Evolutionary conservation across 1,284 basidiomycete genomes (phyloP).

Genomic region (Irpex sp.): DNA sequence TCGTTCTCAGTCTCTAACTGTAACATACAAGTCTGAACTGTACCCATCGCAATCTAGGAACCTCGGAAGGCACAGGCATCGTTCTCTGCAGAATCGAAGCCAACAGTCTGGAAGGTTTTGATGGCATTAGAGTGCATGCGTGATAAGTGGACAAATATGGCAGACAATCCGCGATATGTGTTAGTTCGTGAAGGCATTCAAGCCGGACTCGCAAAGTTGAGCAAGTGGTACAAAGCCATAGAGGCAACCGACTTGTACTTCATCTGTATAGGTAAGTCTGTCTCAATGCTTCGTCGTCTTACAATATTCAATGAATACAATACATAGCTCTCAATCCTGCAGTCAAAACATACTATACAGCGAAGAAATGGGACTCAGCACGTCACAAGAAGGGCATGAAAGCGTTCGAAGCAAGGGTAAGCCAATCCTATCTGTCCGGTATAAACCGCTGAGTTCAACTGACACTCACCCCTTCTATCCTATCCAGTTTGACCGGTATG

Average conservation of each 20-base stretch:
- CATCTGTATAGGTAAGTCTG: slow-evolving; percentile 17
- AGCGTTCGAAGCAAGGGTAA: background rate
- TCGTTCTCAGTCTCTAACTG: background rate
- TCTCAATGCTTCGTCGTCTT: background rate
- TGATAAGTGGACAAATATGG: slow-evolving; percentile 21
- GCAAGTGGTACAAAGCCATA: slow-evolving; percentile 27
- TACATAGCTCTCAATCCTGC: background rate
- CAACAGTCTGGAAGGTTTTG: slow-evolving; percentile 23
- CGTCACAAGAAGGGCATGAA: background rate
- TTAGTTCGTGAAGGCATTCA: slow-evolving; percentile 17
- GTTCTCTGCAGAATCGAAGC: slow-evolving; percentile 20
- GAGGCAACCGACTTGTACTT: slow-evolving; percentile 25
- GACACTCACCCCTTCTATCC: too few relatives aligned
- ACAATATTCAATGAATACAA: background rate
- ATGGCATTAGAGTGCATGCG: slow-evolving; percentile 21
- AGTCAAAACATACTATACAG: background rate
- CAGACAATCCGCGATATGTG: slow-evolving; percentile 14
- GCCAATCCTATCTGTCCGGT: background rate
- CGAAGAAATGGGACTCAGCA: background rate
- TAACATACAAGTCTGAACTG: background rate
- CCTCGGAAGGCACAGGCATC: slow-evolving; percentile 21
- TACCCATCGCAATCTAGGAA: slow-evolving; percentile 13
- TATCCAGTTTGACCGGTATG: too few relatives aligned
- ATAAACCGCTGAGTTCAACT: background rate
- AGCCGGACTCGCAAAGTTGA: slow-evolving; percentile 23